A percentile compares a stretch with the other conserved stretches of the same genome.
Evolutionary conservation across 1,284 basidiomycete genomes (phyloP).

Genomic region (Leccinum pallidistipes): DNA sequence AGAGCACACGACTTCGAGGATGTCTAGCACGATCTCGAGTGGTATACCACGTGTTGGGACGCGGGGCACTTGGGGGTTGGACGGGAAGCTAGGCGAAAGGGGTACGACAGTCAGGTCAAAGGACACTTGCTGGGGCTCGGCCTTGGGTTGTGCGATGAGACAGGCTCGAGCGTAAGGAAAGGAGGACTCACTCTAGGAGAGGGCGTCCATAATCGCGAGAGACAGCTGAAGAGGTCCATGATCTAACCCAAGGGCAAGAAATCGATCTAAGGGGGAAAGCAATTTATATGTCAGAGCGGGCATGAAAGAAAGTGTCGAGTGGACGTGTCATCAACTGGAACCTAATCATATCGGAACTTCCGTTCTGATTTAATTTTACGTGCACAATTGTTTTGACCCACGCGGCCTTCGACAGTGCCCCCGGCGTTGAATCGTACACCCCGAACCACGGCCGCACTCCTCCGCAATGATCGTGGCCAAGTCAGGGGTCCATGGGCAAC

Average conservation of each 20-base stretch:
- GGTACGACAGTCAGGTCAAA: conserved; percentile 34
- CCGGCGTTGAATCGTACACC: conserved; percentile 13
- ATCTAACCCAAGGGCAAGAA: neutral
- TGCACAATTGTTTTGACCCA: neutral
- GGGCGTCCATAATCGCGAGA: conserved; percentile 37
- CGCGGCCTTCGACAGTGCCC: neutral
- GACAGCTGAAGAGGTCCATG: conserved; percentile 40
- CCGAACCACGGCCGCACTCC: neutral
- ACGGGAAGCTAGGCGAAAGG: conserved; percentile 5
- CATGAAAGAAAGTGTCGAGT: neutral
- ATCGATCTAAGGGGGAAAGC: neutral
- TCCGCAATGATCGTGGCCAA: conserved; percentile 32
- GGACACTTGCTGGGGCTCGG: conserved; percentile 38
- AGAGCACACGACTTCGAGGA: conserved; percentile 56
- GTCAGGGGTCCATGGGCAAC: neutral
- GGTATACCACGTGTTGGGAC: conserved; percentile 43
- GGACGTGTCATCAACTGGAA: neutral
- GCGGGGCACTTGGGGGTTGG: conserved; percentile 19
- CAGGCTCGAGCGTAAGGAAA: conserved; percentile 11
- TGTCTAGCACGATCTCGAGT: conserved; percentile 58
- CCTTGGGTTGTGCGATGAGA: conserved; percentile 25
- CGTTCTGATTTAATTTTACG: neutral
- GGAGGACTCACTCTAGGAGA: conserved; percentile 28
- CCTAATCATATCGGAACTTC: neutral
- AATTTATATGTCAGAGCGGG: neutral